A percentile compares a stretch with the other conserved stretches of the same genome.
phyloP scores from a whole-genome alignment of 306 rosid species.

The Sechiopsis laciniata region DNA sequence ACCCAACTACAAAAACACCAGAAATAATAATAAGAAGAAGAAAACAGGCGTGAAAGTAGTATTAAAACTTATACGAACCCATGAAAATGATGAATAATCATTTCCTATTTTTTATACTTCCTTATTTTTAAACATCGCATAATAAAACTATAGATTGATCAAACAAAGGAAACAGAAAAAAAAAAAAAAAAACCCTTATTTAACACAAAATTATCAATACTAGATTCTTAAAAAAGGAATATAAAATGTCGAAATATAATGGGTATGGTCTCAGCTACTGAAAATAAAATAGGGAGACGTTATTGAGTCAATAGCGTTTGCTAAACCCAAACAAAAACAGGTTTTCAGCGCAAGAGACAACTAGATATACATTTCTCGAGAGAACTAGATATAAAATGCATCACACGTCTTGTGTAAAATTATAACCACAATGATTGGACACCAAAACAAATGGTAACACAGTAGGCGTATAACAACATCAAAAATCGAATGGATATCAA shows the following conservation, averaged over 20 bases:
- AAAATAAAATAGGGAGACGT: background rate
- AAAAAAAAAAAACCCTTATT: background rate
- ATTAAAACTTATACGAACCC: background rate
- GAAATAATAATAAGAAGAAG: background rate
- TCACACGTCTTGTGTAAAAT: background rate
- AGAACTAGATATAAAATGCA: background rate
- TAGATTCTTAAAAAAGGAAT: background rate
- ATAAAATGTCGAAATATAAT: conserved; percentile 8
- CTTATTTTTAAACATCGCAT: background rate
- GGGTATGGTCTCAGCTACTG: background rate
- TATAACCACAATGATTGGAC: background rate
- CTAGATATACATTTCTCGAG: no score
- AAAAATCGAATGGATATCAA: background rate
- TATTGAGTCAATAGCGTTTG: background rate
- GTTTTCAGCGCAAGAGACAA: background rate
- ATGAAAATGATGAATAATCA: background rate
- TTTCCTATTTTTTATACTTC: background rate
- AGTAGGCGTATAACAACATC: background rate
- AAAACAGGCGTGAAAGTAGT: conserved; percentile 12
- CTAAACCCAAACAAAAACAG: background rate
- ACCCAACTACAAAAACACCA: conserved; percentile 49
- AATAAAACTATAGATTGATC: background rate
- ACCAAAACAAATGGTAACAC: conserved; percentile 9
- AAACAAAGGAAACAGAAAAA: background rate
- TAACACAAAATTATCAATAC: background rate